A percentile compares a stretch with the other conserved stretches of the same genome.
phyloP scores from a whole-genome alignment of 2,329 filamentous ascomycete genomes.

The Xylariaceae sp. region DNA sequence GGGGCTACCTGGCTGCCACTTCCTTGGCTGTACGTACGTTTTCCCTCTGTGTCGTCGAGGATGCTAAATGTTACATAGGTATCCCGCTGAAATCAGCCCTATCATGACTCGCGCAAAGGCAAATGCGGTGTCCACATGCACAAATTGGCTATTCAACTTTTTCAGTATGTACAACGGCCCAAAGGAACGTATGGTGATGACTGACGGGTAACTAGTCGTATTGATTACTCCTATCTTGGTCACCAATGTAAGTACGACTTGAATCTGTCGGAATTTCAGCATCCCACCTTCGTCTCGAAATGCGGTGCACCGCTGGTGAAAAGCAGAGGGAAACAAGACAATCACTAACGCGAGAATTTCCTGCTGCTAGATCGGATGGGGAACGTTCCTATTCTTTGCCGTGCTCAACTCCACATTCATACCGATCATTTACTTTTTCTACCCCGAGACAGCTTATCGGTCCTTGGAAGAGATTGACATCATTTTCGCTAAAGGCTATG shows the following conservation, averaged over 20 bases:
- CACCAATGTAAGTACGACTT: slow-evolving; percentile 32
- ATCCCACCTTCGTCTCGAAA: too few species aligned
- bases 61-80: slow-evolving; percentile 19
- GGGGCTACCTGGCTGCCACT: slow-evolving; percentile 62
- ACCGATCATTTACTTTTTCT: slow-evolving; percentile 44
- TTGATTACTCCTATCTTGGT: slow-evolving; percentile 64
- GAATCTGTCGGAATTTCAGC: too few species aligned
- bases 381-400: slow-evolving; percentile 48
- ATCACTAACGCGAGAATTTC: too few species aligned
- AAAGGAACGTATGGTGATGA: not conserved
- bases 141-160: slow-evolving; percentile 38
- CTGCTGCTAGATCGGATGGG: slow-evolving; percentile 41
- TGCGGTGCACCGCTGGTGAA: too few species aligned
- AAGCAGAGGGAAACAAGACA: too few species aligned
- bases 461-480: slow-evolving; percentile 55
- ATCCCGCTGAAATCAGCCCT: slow-evolving; percentile 52
- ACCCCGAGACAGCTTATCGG: slow-evolving; percentile 48
- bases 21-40: slow-evolving; percentile 46
- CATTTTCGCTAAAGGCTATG: slow-evolving; percentile 56
- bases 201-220: slow-evolving; percentile 36
- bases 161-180: slow-evolving; percentile 23
- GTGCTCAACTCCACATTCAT: slow-evolving; percentile 34
- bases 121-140: slow-evolving; percentile 55
- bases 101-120: slow-evolving; percentile 44
- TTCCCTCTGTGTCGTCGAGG: not conserved